These are phyloP conservation scores for Aureobasidium namibiae DNA, from an alignment of 2,329 filamentous ascomycete species.

Conservation along the genomic window DNA sequence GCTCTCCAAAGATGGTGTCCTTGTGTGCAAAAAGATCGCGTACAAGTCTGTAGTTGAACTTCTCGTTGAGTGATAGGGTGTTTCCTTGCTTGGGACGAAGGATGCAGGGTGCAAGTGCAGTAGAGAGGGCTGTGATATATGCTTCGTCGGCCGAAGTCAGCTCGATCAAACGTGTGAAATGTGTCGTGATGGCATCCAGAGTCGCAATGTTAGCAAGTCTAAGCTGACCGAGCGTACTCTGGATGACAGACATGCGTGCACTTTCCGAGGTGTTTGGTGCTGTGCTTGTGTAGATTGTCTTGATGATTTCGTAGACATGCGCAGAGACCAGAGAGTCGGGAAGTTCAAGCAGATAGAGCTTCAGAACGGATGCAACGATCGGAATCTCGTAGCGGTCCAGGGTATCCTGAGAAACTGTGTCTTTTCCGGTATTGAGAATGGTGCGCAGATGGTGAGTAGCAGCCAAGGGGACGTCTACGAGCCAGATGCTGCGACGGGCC, in stretches of 20 bases:
- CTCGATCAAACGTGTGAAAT: conserved; percentile 94
- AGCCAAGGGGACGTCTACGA: conserved; percentile 78
- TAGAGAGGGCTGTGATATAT: conserved; percentile 68
- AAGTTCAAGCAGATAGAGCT: conserved; percentile 89
- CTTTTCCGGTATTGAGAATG: conserved; percentile 79
- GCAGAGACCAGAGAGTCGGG: conserved; percentile 97
- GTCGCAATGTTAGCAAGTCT: conserved; percentile 96
- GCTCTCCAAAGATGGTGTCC: conserved; percentile 86
- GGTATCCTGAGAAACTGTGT: conserved; percentile 59
- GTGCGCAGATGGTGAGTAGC: conserved; percentile 78
- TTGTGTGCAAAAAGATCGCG: conserved; percentile 91
- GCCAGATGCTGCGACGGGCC: conserved; percentile 84
- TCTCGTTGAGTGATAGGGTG: conserved; percentile 90
- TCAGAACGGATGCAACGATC: conserved; percentile 84
- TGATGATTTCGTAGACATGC: conserved; percentile 97
- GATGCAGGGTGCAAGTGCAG: conserved; percentile 72
- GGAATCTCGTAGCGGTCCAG: conserved; percentile 88
- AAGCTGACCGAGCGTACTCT: conserved; percentile 90
- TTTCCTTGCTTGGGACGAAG: conserved; percentile 81
- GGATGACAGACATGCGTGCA: conserved; percentile 78
- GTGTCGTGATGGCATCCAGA: conserved; percentile 95
- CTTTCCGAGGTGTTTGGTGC: conserved; percentile 67
- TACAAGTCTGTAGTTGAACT: conserved; percentile 81
- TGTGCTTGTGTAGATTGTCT: conserved; percentile 87
- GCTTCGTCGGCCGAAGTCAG: conserved; percentile 89